phyloP scores from a whole-genome alignment of 306 rosid species.

The Vachellia pachyceras region DNA sequence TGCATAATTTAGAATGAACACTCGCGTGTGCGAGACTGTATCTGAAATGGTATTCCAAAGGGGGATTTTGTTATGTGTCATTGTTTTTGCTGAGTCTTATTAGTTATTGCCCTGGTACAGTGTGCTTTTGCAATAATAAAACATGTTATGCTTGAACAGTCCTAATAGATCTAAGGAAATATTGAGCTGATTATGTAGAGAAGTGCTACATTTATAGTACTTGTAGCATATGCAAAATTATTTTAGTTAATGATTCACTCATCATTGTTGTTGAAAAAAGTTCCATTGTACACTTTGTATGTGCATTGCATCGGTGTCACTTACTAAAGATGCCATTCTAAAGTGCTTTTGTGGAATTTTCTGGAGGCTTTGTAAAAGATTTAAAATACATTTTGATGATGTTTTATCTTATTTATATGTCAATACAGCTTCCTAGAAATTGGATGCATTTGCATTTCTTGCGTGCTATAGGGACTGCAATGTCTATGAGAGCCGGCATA shows the following conservation, averaged over 20 bases:
- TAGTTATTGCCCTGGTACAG: neutral
- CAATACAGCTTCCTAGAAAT: slow-evolving; percentile 91
- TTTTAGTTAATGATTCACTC: neutral
- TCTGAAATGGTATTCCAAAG: neutral
- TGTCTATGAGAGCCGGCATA: slow-evolving; percentile 98
- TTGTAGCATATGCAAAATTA: neutral
- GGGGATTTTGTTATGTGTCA: neutral
- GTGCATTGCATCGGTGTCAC: slow-evolving; percentile 20
- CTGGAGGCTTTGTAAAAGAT: neutral
- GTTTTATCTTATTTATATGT: slow-evolving; percentile 30
- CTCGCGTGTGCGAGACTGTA: too few species aligned
- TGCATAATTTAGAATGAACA: neutral
- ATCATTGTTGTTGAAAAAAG: neutral
- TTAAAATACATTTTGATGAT: neutral
- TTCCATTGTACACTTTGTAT: slow-evolving; percentile 22
- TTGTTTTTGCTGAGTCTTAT: neutral
- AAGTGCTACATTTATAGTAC: neutral
- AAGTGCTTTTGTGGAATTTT: slow-evolving; percentile 25
- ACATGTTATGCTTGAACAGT: neutral
- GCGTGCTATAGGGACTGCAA: slow-evolving; percentile 99
- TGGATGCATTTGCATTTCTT: slow-evolving; percentile 99
- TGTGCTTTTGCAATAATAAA: neutral
- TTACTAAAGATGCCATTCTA: slow-evolving; percentile 18
- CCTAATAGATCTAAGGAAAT: slow-evolving; percentile 2
- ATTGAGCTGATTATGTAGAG: neutral